These are phyloP conservation scores for Wickerhamiella galacta DNA, from an alignment of 805 yeast species.

Conservation along the genomic window DNA sequence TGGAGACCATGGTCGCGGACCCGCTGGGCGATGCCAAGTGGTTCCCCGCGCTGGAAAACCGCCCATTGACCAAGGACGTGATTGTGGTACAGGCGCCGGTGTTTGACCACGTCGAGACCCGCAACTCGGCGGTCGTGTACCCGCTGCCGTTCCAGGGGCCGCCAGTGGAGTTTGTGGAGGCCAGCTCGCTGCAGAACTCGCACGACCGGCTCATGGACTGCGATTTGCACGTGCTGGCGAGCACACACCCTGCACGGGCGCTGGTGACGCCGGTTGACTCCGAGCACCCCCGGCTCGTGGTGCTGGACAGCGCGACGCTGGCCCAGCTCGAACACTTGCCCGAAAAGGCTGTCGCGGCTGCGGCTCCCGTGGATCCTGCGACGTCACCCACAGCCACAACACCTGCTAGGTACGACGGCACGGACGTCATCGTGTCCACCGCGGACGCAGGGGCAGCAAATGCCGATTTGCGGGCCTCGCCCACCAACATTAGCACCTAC, in stretches of 20 bases:
- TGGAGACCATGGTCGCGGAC: conserved; percentile 20
- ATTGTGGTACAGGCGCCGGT: conserved; percentile 16
- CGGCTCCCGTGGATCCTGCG: too few species aligned
- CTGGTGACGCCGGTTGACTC: conserved; percentile 9
- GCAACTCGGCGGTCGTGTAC: conserved; percentile 20
- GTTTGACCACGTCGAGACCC: conserved; percentile 19
- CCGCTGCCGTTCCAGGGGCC: conserved; percentile 15
- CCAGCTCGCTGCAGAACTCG: conserved; percentile 16
- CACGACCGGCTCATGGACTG: conserved; percentile 17
- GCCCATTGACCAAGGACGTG: conserved; percentile 21
- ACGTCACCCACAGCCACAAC: background rate
- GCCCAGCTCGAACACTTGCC: background rate
- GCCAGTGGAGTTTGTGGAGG: conserved; percentile 19
- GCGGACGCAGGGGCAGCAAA: conserved; percentile 15
- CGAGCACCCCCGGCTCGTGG: conserved; percentile 12
- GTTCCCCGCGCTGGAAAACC: conserved; percentile 15
- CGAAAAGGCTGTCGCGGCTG: background rate
- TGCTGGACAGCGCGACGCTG: conserved; percentile 7
- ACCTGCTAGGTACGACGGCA: conserved; percentile 3
- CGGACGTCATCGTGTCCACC: conserved; percentile 9
- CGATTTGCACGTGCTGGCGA: conserved; percentile 16
- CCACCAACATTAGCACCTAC: conserved; percentile 16
- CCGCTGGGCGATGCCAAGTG: conserved; percentile 22
- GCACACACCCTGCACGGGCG: conserved; percentile 11
- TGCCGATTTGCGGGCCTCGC: conserved; percentile 14